phyloP scores from a whole-genome alignment of 768 basidiomycete genomes.

The Tremella mesenterica region DNA sequence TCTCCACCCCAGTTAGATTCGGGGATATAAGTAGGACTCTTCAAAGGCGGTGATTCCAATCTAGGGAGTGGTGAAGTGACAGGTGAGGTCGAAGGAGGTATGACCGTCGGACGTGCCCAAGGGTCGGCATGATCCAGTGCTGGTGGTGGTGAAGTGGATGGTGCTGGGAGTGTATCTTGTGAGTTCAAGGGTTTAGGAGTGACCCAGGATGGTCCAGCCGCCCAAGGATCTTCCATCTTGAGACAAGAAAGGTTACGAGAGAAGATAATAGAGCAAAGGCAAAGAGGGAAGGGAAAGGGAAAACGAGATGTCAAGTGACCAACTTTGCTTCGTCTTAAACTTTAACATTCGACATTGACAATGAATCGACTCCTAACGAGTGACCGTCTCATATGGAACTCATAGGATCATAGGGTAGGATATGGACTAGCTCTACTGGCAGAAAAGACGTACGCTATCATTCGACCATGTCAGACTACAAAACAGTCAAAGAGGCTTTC shows the following conservation, averaged over 20 bases:
- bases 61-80: neutral
- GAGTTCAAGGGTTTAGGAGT: constrained; percentile 1
- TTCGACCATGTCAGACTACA: constrained; percentile 50
- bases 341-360: too few species aligned
- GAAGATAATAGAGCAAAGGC: too few species aligned
- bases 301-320: too few species aligned
- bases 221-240: constrained; percentile 36
- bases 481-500: constrained; percentile 70
- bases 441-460: too few species aligned
- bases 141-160: constrained; percentile 14
- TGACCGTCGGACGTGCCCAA: neutral
- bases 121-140: neutral
- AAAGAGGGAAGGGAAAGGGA: too few species aligned
- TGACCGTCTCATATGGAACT: too few species aligned
- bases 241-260: too few species aligned
- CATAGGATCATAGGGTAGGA: too few species aligned
- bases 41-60: neutral
- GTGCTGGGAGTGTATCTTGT: neutral
- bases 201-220: constrained; percentile 25
- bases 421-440: too few species aligned
- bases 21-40: neutral
- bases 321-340: too few species aligned
- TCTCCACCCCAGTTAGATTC: constrained; percentile 5
- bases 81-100: neutral
- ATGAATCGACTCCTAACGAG: too few species aligned